Evolutionary conservation across 1,139 yeast genomes (phyloP), one percentile per base, ranked within the genome.

Genomic region (Hanseniaspora sp.): DNA sequence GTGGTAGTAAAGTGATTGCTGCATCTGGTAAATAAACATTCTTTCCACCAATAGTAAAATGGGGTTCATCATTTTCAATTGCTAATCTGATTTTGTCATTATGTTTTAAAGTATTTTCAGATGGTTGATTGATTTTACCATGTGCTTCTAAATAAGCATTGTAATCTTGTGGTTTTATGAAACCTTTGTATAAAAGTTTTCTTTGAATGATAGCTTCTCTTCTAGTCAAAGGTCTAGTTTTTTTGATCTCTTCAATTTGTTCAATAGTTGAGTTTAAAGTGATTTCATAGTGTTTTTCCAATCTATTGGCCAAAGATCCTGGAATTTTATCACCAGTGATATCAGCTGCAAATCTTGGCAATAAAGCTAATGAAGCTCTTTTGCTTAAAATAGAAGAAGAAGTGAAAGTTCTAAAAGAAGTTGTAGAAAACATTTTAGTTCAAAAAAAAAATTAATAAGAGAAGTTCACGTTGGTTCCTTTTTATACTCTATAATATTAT

Each of bases 11-110:
- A 54, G 85, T 78, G 43, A 90, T 74, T 59, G 94, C 75, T 2
- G 95, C 96, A 60, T 81, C 80, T 39, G 97, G 96, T 68, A 90
- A 83, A 67, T 79, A 87, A 15, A 84, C 72, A 59, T 82, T 73
- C 60, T 76, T 78, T 6, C 77, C 81, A 63, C 97, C 97, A 7
- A 84, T 79, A 54, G 73, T 74, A 75, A 87, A 90, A 71, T 88
- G 96, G 1, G 96, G 83, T 60, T 74, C 74, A 23, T 83, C 90
- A 48, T 71, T 70, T 48, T 76, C 82, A 48, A 86, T 76, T 56
- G 79, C 79, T 23, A 34, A 29, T 17, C 28, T 37, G 3, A 29
- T 13, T 30, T 30, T 49, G 15, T 29, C 40, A n/a, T 28, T 35
- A 23, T 46, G 34, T 28, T 12, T 33, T 15, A 15, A 29, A n/a